Percentiles rank a stretch among this genome's conserved stretches.
Evolutionary conservation across 2,329 filamentous ascomycete genomes (phyloP).

Genomic region (Colletotrichum tofieldiae): DNA sequence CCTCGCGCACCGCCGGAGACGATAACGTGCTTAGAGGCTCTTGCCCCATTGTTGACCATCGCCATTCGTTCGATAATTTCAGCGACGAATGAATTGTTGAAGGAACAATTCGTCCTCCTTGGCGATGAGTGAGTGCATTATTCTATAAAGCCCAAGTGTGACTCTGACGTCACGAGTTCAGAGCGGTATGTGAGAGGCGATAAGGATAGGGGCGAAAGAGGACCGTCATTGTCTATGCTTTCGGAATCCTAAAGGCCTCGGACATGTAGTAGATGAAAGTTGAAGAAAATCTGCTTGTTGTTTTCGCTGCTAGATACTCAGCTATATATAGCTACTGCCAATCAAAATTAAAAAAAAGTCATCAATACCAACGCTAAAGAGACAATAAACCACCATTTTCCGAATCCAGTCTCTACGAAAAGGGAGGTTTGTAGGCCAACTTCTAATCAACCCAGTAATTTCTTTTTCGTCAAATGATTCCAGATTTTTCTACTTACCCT

Average conservation of each 20-base stretch:
- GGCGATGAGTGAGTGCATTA: not conserved
- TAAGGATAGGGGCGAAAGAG: constrained; percentile 10
- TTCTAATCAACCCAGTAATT: no score
- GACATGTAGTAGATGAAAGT: no score
- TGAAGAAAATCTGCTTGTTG: not conserved
- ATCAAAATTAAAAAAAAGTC: not conserved
- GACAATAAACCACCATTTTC: not conserved
- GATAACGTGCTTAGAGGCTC: not conserved
- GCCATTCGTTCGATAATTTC: not conserved
- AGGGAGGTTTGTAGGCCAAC: no score
- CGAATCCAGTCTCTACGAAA: no score
- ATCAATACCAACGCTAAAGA: not conserved
- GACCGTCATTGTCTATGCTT: not conserved
- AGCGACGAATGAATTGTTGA: not conserved
- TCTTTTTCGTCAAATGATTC: no score
- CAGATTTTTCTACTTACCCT: no score
- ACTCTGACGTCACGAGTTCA: constrained; percentile 2
- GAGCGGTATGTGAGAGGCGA: not conserved
- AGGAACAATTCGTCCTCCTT: no score
- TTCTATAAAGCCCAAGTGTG: not conserved
- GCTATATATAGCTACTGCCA: not conserved
- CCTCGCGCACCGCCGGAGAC: constrained; percentile 57
- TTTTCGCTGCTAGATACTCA: not conserved
- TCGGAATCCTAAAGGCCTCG: not conserved
- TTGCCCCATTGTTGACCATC: not conserved